Percentiles rank a stretch among this genome's conserved stretches.
These are phyloP conservation scores for Solanum medicagineum DNA, from an alignment of 257 asterid genomes.

Conservation along the genomic window DNA sequence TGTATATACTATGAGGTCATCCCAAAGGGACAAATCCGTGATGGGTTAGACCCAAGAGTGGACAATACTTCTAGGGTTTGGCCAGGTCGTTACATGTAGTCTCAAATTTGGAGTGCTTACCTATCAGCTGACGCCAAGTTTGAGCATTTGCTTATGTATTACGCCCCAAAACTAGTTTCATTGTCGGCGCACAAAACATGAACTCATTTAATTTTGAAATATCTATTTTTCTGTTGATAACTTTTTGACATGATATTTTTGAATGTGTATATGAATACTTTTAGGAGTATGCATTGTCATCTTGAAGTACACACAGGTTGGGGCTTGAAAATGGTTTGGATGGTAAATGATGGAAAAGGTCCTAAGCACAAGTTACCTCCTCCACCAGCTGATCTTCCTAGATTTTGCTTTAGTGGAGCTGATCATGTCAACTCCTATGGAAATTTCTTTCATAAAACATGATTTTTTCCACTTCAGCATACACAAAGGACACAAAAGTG, in stretches of 20 bases:
- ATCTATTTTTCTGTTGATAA: background rate
- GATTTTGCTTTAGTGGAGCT: too few relatives aligned
- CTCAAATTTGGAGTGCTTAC: background rate
- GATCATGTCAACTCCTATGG: too few relatives aligned
- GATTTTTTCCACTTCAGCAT: too few relatives aligned
- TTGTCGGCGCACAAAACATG: background rate
- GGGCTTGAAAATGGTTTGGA: constrained; percentile 72
- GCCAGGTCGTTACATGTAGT: too few relatives aligned
- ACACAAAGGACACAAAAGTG: too few relatives aligned
- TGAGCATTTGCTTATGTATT: background rate
- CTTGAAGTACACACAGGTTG: constrained; percentile 67
- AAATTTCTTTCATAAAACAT: too few relatives aligned
- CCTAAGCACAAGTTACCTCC: constrained; percentile 54
- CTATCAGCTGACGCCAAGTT: background rate
- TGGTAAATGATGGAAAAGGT: constrained; percentile 43
- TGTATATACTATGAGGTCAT: too few relatives aligned
- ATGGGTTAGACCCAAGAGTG: too few relatives aligned
- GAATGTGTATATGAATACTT: background rate
- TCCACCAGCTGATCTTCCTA: constrained; percentile 67
- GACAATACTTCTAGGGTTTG: too few relatives aligned
- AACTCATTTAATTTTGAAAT: background rate
- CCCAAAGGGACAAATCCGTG: too few relatives aligned
- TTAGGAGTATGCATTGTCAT: constrained; percentile 66
- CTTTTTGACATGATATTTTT: background rate
- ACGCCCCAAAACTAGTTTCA: background rate